A percentile compares a stretch with the other conserved stretches of the same genome.
phyloP scores from a whole-genome alignment of 2,329 filamentous ascomycete species.

The Fusarium succisae region DNA sequence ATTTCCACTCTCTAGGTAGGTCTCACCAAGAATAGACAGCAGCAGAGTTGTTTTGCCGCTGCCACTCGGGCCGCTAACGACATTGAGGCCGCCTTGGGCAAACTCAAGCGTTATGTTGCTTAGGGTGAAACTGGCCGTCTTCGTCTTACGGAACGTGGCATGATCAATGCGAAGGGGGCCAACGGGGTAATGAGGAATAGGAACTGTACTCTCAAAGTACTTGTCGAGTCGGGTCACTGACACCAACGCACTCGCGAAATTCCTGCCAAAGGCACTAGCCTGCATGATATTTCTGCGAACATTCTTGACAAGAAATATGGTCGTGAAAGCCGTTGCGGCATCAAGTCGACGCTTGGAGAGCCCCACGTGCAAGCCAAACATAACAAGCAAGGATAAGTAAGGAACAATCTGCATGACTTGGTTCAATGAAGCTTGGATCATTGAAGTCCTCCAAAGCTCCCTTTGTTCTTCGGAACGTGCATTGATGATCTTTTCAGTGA shows the following conservation, averaged over 20 bases:
- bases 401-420: conserved; percentile 63
- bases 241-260: conserved; percentile 49
- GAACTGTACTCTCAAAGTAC: conserved; percentile 62
- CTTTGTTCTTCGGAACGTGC: conserved; percentile 62
- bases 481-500: conserved; percentile 60
- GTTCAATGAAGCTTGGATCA: conserved; percentile 57
- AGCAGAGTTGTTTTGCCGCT: conserved; percentile 67
- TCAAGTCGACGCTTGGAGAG: conserved; percentile 59
- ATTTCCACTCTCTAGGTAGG: conserved; percentile 57
- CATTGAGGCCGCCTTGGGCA: conserved; percentile 63
- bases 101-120: conserved; percentile 61
- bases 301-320: conserved; percentile 62
- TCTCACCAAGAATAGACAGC: conserved; percentile 64
- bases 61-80: conserved; percentile 63
- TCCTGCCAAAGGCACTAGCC: conserved; percentile 54
- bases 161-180: conserved; percentile 58
- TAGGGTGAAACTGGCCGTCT: conserved; percentile 60
- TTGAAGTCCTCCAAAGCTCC: conserved; percentile 62
- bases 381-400: conserved; percentile 60
- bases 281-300: conserved; percentile 63
- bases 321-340: conserved; percentile 67
- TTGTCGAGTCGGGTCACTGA: conserved; percentile 63
- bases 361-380: conserved; percentile 62
- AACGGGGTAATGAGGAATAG: conserved; percentile 57
- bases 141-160: conserved; percentile 60